phyloP scores from a whole-genome alignment of 2,329 filamentous ascomycete genomes.

The Cordyceps farinosa region DNA sequence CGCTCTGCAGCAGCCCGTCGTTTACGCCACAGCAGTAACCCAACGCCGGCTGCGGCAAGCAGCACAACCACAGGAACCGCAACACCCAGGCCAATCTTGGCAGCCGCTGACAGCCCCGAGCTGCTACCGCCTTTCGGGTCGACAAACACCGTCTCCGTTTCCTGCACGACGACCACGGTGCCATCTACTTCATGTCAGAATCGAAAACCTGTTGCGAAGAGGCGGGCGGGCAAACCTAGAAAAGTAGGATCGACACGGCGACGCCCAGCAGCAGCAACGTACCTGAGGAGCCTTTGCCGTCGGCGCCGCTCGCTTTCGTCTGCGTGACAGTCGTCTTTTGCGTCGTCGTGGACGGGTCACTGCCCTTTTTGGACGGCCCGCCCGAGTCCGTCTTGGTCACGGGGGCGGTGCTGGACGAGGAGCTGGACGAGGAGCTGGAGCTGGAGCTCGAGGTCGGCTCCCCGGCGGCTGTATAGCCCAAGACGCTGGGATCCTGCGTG shows the following conservation, averaged over 20 bases:
- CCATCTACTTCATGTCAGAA: neutral
- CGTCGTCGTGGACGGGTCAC: slow-evolving; percentile 21
- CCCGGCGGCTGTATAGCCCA: slow-evolving; percentile 25
- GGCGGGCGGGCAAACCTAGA: slow-evolving; percentile 9
- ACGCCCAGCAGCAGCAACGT: slow-evolving; percentile 28
- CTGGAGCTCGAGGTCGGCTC: slow-evolving; percentile 19
- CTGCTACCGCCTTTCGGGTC: neutral
- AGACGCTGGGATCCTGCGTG: slow-evolving; percentile 25
- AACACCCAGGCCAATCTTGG: slow-evolving; percentile 7
- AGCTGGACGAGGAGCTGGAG: neutral
- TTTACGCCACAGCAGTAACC: neutral
- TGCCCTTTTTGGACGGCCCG: slow-evolving; percentile 3
- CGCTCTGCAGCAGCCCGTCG: neutral
- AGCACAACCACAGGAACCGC: neutral
- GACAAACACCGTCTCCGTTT: slow-evolving; percentile 13
- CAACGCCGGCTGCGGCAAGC: neutral
- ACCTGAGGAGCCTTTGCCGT: slow-evolving; percentile 25
- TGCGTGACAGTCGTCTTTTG: slow-evolving; percentile 26
- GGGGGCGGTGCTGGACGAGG: neutral
- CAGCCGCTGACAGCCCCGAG: neutral
- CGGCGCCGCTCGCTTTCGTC: slow-evolving; percentile 25
- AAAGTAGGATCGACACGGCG: slow-evolving; percentile 2
- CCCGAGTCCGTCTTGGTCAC: slow-evolving; percentile 21
- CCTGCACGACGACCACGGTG: slow-evolving; percentile 3
- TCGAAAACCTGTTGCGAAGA: neutral